These are phyloP conservation scores for Aspergillus spinulosporus DNA, from an alignment of 2,329 filamentous ascomycete genomes.

Conservation along the genomic window DNA sequence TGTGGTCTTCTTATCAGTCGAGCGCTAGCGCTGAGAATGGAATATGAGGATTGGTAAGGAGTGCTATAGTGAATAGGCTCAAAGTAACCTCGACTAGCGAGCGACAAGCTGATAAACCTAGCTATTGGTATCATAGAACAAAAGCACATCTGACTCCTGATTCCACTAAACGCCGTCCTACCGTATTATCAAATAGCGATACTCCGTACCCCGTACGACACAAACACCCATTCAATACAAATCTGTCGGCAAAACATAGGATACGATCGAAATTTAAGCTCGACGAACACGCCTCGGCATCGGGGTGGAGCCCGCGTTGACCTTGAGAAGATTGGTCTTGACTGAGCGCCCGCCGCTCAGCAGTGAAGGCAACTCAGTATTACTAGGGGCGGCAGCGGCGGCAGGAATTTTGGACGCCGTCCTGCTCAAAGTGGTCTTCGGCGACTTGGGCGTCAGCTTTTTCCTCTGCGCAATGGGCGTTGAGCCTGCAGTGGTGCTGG, in stretches of 20 bases:
- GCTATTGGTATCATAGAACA: background rate
- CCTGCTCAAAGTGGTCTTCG: constrained; percentile 23
- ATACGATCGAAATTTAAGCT: constrained; percentile 21
- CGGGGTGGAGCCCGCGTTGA: constrained; percentile 39
- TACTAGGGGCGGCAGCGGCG: constrained; percentile 21
- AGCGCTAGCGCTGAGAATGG: background rate
- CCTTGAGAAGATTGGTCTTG: constrained; percentile 33
- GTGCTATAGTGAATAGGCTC: background rate
- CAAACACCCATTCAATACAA: background rate
- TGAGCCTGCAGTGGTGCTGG: constrained; percentile 20
- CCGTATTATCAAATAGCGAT: background rate
- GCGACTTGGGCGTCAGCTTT: constrained; percentile 38
- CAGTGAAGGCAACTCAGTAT: constrained; percentile 21
- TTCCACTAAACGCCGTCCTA: background rate
- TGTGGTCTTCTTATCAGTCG: too few species aligned
- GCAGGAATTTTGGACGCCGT: constrained; percentile 24
- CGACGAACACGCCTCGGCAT: constrained; percentile 37
- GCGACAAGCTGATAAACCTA: background rate
- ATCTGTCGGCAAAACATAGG: constrained; percentile 5
- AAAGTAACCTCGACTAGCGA: background rate
- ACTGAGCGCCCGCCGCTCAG: constrained; percentile 20
- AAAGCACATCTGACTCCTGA: background rate
- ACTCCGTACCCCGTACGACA: background rate
- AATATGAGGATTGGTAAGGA: background rate
- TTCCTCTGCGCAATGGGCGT: constrained; percentile 32